Base-by-base conservation (phyloP, 2,329 filamentous ascomycete genomes). In the Diaporthe nobilis region DNA sequence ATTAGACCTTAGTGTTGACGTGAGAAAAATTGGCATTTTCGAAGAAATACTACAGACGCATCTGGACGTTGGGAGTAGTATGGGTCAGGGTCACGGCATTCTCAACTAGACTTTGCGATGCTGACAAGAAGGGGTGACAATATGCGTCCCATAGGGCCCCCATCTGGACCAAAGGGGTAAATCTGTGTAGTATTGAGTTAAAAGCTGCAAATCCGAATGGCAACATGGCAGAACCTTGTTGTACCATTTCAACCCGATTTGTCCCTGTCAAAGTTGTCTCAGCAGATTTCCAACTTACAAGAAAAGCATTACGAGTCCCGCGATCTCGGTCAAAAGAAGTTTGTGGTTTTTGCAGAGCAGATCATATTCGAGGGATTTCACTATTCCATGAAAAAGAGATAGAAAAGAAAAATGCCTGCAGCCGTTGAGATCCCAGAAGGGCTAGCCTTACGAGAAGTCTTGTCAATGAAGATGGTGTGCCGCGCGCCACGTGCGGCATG, bases 71-170 rank as follows among this genome's bases (percentile, higher is more conserved):
- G 28, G 25, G 28, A 57, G 53, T 9, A 31, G 28, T 31, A 17
- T 20, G 12, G 0, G 53, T 20, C 53, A 57, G 12, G 53, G 53
- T 57, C 53, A 31, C 5, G 12, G 53, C 53, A 57, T 34, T 31
- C 12, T 31, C 53, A 57, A 8, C 7, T 34, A 34, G 53, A 34
- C 53, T 17, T 57, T 34, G 28, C 10, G 10, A 2, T 57, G 53
- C 53, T 57, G 53, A 57, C 53, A 57, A 57, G 53, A 57, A 34
- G 25, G 53, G 25, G 28, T 57, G 28, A 31, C 53, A 57, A 57
- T 57, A 57, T 57, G 53, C 13, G 20, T 34, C 53, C 53, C 53
- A 34, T n/a, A 57, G 53, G 53, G 25, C 25, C 1, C 0, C 4
- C 28, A 28, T 53, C 22, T n/a, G n/a, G 15, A 57, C 25, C 53